A percentile compares a stretch with the other conserved stretches of the same genome.
Evolutionary conservation across 495 filamentous ascomycete genomes (phyloP).

Genomic region (Hypoxylon cercidicola): DNA sequence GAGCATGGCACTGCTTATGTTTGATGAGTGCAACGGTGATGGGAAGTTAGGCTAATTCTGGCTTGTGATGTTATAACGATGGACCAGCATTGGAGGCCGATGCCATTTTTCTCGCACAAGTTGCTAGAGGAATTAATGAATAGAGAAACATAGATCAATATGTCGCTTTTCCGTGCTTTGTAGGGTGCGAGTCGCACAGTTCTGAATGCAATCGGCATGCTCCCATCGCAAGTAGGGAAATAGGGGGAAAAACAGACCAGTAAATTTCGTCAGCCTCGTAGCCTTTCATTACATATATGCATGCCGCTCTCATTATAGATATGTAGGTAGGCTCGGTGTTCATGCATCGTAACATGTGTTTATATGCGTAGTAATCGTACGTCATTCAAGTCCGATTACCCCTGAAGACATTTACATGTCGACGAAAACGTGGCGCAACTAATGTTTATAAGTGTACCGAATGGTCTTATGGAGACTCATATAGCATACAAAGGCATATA

Average conservation of each 20-base stretch:
- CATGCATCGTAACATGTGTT: not conserved
- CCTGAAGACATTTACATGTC: not conserved
- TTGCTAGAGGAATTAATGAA: slow-evolving; percentile 36
- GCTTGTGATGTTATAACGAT: slow-evolving; percentile 26
- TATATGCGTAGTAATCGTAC: slow-evolving; percentile 1
- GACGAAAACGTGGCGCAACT: not conserved
- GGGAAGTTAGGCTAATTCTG: slow-evolving; percentile 25
- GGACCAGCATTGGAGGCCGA: slow-evolving; percentile 18
- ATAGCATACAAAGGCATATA: too few relatives aligned
- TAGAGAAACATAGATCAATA: slow-evolving; percentile 34
- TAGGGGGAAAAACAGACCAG: not conserved
- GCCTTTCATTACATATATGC: not conserved
- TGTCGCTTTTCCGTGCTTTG: not conserved
- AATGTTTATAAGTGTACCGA: not conserved
- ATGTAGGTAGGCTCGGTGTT: too few relatives aligned
- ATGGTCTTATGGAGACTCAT: too few relatives aligned
- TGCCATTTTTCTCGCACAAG: slow-evolving; percentile 2
- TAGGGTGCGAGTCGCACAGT: not conserved
- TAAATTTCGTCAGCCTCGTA: not conserved
- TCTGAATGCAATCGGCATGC: too few relatives aligned
- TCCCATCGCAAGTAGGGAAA: too few relatives aligned
- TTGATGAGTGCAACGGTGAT: slow-evolving; percentile 35
- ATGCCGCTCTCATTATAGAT: not conserved
- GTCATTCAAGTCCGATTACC: not conserved
- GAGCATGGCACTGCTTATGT: slow-evolving; percentile 33